These are phyloP conservation scores for Chamaenerion angustifolium DNA, from an alignment of 345 rosid species.

Conservation along the genomic window DNA sequence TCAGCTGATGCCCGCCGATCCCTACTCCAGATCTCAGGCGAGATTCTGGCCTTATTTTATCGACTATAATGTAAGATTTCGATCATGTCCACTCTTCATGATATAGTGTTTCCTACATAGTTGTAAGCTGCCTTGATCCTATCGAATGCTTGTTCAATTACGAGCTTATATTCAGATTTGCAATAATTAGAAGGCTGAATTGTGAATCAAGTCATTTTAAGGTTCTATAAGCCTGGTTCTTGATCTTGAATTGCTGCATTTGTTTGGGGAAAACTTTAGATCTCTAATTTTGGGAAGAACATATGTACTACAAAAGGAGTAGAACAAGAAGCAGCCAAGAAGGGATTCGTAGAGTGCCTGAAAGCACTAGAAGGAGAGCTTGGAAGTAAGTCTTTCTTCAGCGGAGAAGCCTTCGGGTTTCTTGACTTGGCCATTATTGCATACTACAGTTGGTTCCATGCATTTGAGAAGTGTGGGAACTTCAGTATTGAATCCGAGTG, in stretches of 20 bases:
- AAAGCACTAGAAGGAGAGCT: slow-evolving; percentile 18
- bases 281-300: slow-evolving; percentile 7
- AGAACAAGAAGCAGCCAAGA: slow-evolving; percentile 15
- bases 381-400: slow-evolving; percentile 20
- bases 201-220: background rate
- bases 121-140: no score
- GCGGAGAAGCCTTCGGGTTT: slow-evolving; percentile 18
- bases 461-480: slow-evolving; percentile 16
- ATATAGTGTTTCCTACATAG: no score
- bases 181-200: background rate
- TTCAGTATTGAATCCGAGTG: slow-evolving; percentile 19
- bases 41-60: slow-evolving; percentile 10
- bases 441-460: slow-evolving; percentile 12
- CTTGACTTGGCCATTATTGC: slow-evolving; percentile 15
- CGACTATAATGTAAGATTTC: slow-evolving; percentile 5
- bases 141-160: no score
- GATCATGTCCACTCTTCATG: background rate
- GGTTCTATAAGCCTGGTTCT: no score
- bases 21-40: slow-evolving; percentile 7
- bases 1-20: slow-evolving; percentile 7
- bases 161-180: background rate
- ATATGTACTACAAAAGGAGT: slow-evolving; percentile 9
- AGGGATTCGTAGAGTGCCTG: slow-evolving; percentile 14
- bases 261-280: slow-evolving; percentile 3
- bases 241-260: no score